Evolutionary conservation across 2,329 filamentous ascomycete species (phyloP).

Genomic region (Davidsoniella neocaledoniae): DNA sequence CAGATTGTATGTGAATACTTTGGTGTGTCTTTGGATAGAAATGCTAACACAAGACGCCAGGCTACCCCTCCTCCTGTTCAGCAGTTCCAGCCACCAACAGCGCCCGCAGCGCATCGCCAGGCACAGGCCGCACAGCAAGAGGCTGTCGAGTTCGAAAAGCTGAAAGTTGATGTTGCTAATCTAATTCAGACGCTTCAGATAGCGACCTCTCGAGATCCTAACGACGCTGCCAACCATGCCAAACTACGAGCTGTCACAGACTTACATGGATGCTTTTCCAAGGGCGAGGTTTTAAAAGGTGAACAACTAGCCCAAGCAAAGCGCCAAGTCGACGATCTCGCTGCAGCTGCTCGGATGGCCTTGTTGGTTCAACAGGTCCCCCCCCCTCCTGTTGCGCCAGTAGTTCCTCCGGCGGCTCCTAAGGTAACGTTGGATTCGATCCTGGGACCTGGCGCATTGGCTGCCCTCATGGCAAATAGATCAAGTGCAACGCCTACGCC

Average conservation of each 20-base stretch:
- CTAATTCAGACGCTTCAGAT: constrained; percentile 57
- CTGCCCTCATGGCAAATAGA: constrained; percentile 38
- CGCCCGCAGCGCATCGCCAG: background rate
- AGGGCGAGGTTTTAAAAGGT: constrained; percentile 58
- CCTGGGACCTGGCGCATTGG: constrained; percentile 42
- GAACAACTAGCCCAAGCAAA: constrained; percentile 74
- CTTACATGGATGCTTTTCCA: constrained; percentile 57
- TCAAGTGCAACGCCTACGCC: constrained; percentile 1
- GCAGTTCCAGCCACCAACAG: too few species aligned
- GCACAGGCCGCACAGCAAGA: background rate
- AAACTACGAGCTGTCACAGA: constrained; percentile 74
- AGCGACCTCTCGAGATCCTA: constrained; percentile 59
- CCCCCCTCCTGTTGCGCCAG: constrained; percentile 18
- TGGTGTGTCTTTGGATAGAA: too few species aligned
- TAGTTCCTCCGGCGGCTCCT: constrained; percentile 16
- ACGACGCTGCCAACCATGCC: constrained; percentile 59
- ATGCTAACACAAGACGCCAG: too few species aligned
- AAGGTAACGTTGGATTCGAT: constrained; percentile 36
- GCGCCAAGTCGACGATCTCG: constrained; percentile 66
- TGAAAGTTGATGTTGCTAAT: constrained; percentile 70
- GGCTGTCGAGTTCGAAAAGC: constrained; percentile 46
- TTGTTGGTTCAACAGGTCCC: constrained; percentile 23
- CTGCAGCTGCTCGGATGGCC: constrained; percentile 41
- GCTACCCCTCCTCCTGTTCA: constrained; percentile 1
- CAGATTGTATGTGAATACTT: too few species aligned